Evolutionary conservation across 148 eudicot species (phyloP), one percentile per base, ranked within the genome.

Genomic region (Camellia sinensis): DNA sequence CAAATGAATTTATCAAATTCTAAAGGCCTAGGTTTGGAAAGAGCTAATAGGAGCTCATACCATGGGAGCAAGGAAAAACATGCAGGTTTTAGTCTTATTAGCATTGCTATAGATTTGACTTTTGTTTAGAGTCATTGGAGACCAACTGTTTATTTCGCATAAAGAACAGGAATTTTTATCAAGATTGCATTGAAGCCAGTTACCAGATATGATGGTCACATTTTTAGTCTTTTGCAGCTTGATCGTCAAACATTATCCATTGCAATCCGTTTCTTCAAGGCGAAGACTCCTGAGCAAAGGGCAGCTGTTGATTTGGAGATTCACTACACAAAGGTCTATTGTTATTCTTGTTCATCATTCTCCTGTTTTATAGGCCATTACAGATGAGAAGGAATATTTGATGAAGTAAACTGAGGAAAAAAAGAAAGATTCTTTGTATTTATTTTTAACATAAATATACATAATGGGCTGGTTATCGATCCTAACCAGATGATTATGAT

Each of bases 281-380:
- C 99, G 61, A 94, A 91, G 87, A 97, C 97, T 68, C 97, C 98
- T 18, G 93, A 91, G 82, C 91, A 94, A 81, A 92, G 99, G 83
- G 99, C 99, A 79, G 95, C 97, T 80, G 99, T 97, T 76, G 99
- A 97, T 86, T 89, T 97, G 87, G 99, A 97, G 81, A 94, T 98
- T 18, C 99, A 97, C 86, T 97, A 90, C 79, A 90, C 93, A 79
- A 86, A 92, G 94, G 99, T 96, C 19, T 29, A 15, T 65, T 78
- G 41, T 80, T 67, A 56, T 62, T 76, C 67, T 68, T 41, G 40
- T 18, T 72, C 17, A 29, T 29, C 37, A 74, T 67, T 62, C 12
- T 4, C 3, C 18, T 15, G 10, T 73, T 44, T 15, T 46, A 0
- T 37, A 10, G 4, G 7, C 8, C 45, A 4, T 52, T 44, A 53